Conservation (phyloP, 2,329 filamentous ascomycete species). For the Pezizomycotina sp. region DNA sequence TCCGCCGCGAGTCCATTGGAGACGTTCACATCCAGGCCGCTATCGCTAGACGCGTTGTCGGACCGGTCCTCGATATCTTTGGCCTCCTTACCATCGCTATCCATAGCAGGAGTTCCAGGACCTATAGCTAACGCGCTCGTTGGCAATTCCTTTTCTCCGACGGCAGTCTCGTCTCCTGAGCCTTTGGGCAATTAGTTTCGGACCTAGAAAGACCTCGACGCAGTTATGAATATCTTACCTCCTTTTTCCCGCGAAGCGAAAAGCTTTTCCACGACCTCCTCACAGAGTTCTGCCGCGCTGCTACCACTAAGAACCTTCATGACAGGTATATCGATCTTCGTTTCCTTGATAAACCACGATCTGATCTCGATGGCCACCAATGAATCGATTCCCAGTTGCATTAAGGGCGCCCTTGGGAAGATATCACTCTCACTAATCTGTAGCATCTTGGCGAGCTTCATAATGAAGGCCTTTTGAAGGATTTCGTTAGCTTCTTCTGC, state of each 20-base stretch:
- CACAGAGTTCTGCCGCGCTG: constrained; percentile 23
- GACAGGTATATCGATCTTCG: constrained; percentile 34
- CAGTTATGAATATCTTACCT: constrained; percentile 4
- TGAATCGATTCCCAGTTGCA: constrained; percentile 32
- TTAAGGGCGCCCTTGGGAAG: constrained; percentile 27
- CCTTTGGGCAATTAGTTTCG: too few species aligned
- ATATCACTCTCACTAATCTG: constrained; percentile 26
- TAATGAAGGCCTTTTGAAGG: constrained; percentile 25
- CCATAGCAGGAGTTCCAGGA: too few species aligned
- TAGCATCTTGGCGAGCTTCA: constrained; percentile 27
- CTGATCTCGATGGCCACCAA: constrained; percentile 32
- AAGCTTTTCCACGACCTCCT: constrained; percentile 13
- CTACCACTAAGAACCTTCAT: constrained; percentile 33
- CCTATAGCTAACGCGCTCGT: too few species aligned
- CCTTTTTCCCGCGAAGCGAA: neutral
- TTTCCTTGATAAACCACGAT: constrained; percentile 35
- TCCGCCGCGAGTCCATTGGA: too few species aligned
- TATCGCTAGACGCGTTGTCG: too few species aligned
- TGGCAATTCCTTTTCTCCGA: too few species aligned
- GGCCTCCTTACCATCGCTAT: too few species aligned
- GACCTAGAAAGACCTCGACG: too few species aligned
- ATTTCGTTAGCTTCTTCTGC: constrained; percentile 22
- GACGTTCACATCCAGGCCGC: too few species aligned
- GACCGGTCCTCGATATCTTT: too few species aligned
- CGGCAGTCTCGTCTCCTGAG: too few species aligned